Evolutionary conservation across 441 rosid species (phyloP), one percentile per base, ranked within the genome.

Genomic region (Theobroma grandiflorum): DNA sequence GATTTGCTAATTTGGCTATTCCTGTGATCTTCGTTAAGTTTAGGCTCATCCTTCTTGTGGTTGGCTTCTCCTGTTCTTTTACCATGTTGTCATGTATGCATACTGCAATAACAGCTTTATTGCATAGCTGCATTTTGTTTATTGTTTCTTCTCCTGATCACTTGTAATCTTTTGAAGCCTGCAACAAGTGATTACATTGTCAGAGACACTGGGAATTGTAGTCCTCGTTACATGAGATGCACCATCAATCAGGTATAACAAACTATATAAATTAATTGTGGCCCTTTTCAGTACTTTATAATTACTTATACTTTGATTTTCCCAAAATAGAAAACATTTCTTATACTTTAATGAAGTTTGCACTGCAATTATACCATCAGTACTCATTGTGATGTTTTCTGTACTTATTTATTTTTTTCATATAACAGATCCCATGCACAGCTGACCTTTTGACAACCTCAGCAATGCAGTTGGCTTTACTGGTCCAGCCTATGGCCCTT

Each of bases 401-500:
- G 9, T 59, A 18, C 35, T 70, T 76, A 67, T 43, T 6, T 64
- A 33, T 68, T 70, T 76, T 49, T 20, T 69, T 77, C 49, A 55
- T 45, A 59, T 66, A 76, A 86, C 87, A 95, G 97, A 88, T 95
- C 65, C 97, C 97, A 7, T 93, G 96, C 86, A 91, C 96, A 53
- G 91, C 79, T 80, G 98, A 95, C 86, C 96, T 95, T 81, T 80
- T 95, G 84, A 83, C 89, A 53, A 92, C 96, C 26, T 93, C 98
- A 52, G 95, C 91, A 53, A 93, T 95, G 98, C 97, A 89, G 82
- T 80, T 95, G 78, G 92, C 96, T 75, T 87, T 95, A 86, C 82
- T 93, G 86, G 95, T 93, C 57, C 98, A 95, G 78, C 98, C 98
- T 49, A 83, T 95, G 83, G 97, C 96, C 57, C 96, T 93, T 84